Evolutionary conservation across 2,329 filamentous ascomycete genomes (phyloP), one percentile per base, ranked within the genome.

Genomic region (Fusarium sp.): DNA sequence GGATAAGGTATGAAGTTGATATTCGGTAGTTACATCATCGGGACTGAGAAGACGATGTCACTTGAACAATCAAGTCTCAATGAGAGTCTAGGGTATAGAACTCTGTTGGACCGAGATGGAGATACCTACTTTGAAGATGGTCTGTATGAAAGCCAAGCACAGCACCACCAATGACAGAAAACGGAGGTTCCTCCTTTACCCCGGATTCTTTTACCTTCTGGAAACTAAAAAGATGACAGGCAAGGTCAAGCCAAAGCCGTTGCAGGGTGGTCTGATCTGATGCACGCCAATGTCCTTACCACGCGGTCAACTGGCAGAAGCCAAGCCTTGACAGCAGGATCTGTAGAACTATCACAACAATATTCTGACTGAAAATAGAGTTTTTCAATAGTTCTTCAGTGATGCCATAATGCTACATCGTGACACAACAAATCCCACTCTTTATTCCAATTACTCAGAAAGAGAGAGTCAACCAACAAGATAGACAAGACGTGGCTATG

Each of bases 261-360:
- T 66, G 55, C 62, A 65, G 54, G 60, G 61, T 61, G 54, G 62
- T 39, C 61, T 64, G 61, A 58, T 64, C 18, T 26, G 59, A 30
- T 60, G 53, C 61, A 65, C 37, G 52, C 53, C 62, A 65, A 52
- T 59, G 28, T 26, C 21, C 16, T 25, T 63, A 48, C 48, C 58
- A 59, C 19, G 41, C 41, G 28, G 25, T 37, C 51, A 64, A 58
- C 37, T 46, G 13, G 25, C 34, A 34, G 30, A 13, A 60, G 62
- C 54, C 46, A 65, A 65, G 61, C 54, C 42, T 49, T 6, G 23
- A 31, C 34, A 48, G 37, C 37, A 60, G 53, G 31, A 60, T 65
- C 45, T 65, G 6, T 23, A 9, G 1, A n/a, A 11, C 10, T n/a
- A n/a, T 6, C 18, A 12, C 34, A 37, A 37, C 34, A n/a, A 37